phyloP scores from a whole-genome alignment of 2,329 filamentous ascomycete species.

The Aspergillus neotritici region DNA sequence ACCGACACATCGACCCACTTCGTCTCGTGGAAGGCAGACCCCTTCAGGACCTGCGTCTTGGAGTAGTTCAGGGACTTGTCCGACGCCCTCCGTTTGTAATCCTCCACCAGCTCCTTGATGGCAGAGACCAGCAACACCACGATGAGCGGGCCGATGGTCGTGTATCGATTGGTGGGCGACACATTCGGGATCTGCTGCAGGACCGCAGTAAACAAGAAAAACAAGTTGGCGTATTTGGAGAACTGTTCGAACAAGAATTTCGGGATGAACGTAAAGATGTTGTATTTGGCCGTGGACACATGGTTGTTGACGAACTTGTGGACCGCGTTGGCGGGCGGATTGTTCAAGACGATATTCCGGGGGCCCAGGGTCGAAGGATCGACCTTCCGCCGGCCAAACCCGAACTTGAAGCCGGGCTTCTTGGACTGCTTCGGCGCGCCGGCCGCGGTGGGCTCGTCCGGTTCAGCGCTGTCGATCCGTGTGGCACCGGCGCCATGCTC shows the following conservation, averaged over 20 bases:
- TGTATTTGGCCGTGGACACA: conserved; percentile 97
- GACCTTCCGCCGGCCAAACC: conserved; percentile 74
- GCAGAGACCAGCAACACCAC: conserved; percentile 92
- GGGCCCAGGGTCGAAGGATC: conserved; percentile 90
- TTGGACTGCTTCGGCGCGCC: conserved; percentile 57
- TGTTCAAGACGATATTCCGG: conserved; percentile 91
- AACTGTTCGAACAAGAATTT: conserved; percentile 99
- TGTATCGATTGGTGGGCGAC: conserved; percentile 91
- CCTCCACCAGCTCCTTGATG: conserved; percentile 88
- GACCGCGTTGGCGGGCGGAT: conserved; percentile 79
- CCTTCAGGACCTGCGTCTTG: conserved; percentile 74
- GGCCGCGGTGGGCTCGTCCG: conserved; percentile 37
- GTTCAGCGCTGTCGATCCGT: conserved; percentile 40
- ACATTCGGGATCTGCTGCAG: conserved; percentile 93
- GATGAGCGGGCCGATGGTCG: conserved; percentile 88
- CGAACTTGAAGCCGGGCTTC: conserved; percentile 80
- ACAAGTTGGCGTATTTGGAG: conserved; percentile 97
- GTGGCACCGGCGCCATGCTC: conserved; percentile 58
- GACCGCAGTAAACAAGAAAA: conserved; percentile 95
- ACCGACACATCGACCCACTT: conserved; percentile 93
- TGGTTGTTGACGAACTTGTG: conserved; percentile 96
- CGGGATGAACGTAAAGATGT: conserved; percentile 81
- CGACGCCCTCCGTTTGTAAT: conserved; percentile 81
- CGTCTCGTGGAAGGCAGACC: conserved; percentile 75
- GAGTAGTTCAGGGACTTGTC: conserved; percentile 85